These are phyloP conservation scores for Kodamaea arcana DNA, from an alignment of 1,139 yeast genomes.

Conservation along the genomic window DNA sequence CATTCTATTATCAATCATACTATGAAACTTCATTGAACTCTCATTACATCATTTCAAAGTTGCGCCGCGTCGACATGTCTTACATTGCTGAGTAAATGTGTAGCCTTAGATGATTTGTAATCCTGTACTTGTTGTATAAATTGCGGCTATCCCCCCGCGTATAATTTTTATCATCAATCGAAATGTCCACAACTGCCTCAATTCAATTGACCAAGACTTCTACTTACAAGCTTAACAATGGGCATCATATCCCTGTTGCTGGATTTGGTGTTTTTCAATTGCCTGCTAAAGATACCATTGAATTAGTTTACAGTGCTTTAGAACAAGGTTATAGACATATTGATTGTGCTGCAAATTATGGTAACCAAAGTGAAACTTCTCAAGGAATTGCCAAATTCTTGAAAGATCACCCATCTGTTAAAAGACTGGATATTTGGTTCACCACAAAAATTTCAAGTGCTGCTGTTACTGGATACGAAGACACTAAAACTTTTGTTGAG, in stretches of 20 bases:
- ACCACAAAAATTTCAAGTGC: constrained; percentile 25
- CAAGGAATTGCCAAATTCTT: constrained; percentile 42
- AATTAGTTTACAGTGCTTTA: constrained; percentile 40
- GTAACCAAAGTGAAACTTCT: constrained; percentile 20
- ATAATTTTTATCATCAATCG: no score
- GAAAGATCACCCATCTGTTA: constrained; percentile 30
- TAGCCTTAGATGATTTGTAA: no score
- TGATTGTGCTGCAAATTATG: constrained; percentile 47
- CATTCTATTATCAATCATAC: no score
- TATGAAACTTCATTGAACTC: no score
- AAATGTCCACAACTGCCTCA: constrained; percentile 17
- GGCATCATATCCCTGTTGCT: constrained; percentile 36
- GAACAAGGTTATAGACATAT: constrained; percentile 67
- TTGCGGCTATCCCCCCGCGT: no score
- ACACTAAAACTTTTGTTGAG: constrained; percentile 16
- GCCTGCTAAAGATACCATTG: constrained; percentile 21
- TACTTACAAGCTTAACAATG: constrained; percentile 33
- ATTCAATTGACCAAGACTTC: constrained; percentile 29
- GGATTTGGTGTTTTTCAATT: constrained; percentile 36
- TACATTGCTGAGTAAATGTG: no score
- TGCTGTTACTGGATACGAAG: constrained; percentile 19
- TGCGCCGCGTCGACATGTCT: no score
- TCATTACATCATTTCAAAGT: no score
- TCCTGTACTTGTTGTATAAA: no score
- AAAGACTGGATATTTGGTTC: constrained; percentile 32